Conservation (phyloP, 2,329 filamentous ascomycete genomes). For the Fusarium torreyae region DNA sequence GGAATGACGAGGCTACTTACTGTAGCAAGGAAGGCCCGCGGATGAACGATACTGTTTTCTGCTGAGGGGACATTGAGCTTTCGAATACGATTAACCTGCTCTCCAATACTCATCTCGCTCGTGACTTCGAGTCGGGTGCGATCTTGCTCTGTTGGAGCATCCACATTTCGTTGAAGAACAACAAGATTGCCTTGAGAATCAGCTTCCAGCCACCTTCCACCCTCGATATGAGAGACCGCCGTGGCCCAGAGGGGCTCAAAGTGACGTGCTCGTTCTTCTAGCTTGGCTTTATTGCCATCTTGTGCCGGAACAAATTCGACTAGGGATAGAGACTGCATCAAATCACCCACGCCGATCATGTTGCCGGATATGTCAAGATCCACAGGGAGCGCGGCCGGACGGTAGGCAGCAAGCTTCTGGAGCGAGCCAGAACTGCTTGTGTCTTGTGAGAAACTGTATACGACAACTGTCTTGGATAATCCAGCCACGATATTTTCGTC, state of each 20-base stretch:
- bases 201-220: conserved; percentile 83
- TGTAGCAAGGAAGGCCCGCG: conserved; percentile 89
- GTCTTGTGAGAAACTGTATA: conserved; percentile 70
- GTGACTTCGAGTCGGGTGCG: conserved; percentile 78
- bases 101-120: conserved; percentile 87
- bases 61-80: conserved; percentile 77
- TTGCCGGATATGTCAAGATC: conserved; percentile 82
- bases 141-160: conserved; percentile 83
- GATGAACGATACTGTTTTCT: conserved; percentile 78
- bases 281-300: conserved; percentile 70
- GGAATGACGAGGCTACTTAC: conserved; percentile 65
- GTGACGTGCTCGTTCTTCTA: conserved; percentile 84
- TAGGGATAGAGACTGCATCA: conserved; percentile 93
- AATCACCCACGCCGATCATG: conserved; percentile 86
- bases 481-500: conserved; percentile 86
- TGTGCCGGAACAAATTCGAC: conserved; percentile 77
- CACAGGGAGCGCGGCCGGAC: conserved; percentile 86
- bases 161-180: conserved; percentile 80
- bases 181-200: conserved; percentile 92
- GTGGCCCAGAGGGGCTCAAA: conserved; percentile 88
- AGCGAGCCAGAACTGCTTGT: conserved; percentile 71
- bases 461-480: conserved; percentile 86
- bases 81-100: conserved; percentile 92
- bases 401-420: conserved; percentile 80
- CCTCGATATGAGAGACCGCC: conserved; percentile 79